phyloP scores from a whole-genome alignment of 441 rosid genomes.

The Populus trichocarpa region DNA sequence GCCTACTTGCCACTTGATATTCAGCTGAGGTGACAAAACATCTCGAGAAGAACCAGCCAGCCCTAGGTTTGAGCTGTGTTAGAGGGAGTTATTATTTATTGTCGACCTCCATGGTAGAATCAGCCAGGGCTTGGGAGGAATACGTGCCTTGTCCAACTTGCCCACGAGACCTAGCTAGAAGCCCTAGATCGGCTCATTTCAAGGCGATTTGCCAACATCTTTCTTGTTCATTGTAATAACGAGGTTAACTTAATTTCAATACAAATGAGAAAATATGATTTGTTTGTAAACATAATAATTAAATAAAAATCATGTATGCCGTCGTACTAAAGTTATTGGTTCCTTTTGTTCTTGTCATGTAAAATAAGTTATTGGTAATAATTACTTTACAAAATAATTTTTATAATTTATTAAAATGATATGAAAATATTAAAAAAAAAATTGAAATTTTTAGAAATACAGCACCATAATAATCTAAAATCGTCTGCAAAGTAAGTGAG shows the following conservation, averaged over 20 bases:
- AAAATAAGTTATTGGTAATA: too few species aligned
- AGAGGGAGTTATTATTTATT: neutral
- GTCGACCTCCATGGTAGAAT: neutral
- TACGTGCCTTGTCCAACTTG: neutral
- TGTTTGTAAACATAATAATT: too few species aligned
- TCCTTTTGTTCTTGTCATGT: too few species aligned
- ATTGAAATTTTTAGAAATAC: too few species aligned
- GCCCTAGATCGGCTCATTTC: neutral
- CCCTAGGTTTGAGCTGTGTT: neutral
- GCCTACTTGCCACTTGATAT: neutral
- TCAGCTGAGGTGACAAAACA: neutral
- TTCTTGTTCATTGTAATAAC: too few species aligned
- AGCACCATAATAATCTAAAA: neutral
- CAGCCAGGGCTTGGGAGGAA: neutral
- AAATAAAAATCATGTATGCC: too few species aligned
- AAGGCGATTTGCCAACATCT: neutral
- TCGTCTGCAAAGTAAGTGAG: neutral
- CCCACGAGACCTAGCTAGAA: neutral
- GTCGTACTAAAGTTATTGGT: too few species aligned
- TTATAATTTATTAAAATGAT: too few species aligned
- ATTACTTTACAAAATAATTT: too few species aligned
- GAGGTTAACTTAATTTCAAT: too few species aligned
- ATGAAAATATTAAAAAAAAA: too few species aligned
- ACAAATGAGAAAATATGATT: too few species aligned
- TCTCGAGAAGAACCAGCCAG: neutral